These are phyloP conservation scores for Cyclotella cryptica DNA, from an alignment of 108 stramenopile genomes.

Conservation along the genomic window DNA sequence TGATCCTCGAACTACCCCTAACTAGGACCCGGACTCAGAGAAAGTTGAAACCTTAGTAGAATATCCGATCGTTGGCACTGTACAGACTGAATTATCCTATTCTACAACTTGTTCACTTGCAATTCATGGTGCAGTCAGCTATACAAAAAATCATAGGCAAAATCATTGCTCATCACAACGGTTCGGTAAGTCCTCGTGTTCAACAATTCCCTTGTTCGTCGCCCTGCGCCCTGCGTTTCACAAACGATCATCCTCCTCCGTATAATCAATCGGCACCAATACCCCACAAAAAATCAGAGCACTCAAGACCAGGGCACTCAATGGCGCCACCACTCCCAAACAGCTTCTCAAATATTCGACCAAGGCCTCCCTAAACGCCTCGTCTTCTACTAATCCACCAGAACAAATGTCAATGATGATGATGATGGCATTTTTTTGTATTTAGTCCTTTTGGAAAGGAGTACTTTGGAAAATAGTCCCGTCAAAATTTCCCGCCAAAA, in stretches of 20 bases:
- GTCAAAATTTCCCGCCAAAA: too few species aligned
- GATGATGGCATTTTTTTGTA: background rate
- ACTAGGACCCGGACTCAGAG: too few species aligned
- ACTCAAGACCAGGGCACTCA: background rate
- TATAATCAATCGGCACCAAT: constrained; percentile 10
- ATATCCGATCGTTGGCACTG: too few species aligned
- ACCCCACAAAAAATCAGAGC: background rate
- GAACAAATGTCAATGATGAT: constrained; percentile 1
- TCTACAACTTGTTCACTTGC: too few species aligned
- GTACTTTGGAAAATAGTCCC: too few species aligned
- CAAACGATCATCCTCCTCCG: background rate
- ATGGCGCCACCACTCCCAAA: background rate
- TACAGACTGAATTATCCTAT: too few species aligned
- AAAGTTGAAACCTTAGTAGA: too few species aligned
- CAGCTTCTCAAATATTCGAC: constrained; percentile 2
- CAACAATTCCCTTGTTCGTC: background rate
- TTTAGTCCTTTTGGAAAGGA: too few species aligned
- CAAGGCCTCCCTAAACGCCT: background rate
- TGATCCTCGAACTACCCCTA: too few species aligned
- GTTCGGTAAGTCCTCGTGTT: background rate
- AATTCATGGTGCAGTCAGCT: too few species aligned
- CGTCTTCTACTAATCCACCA: constrained; percentile 11
- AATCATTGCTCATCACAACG: too few species aligned
- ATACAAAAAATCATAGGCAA: too few species aligned
- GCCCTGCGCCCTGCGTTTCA: background rate